These are phyloP conservation scores for Coemansia furcata DNA, from an alignment of 192 early-diverging fungal species.

Conservation along the genomic window DNA sequence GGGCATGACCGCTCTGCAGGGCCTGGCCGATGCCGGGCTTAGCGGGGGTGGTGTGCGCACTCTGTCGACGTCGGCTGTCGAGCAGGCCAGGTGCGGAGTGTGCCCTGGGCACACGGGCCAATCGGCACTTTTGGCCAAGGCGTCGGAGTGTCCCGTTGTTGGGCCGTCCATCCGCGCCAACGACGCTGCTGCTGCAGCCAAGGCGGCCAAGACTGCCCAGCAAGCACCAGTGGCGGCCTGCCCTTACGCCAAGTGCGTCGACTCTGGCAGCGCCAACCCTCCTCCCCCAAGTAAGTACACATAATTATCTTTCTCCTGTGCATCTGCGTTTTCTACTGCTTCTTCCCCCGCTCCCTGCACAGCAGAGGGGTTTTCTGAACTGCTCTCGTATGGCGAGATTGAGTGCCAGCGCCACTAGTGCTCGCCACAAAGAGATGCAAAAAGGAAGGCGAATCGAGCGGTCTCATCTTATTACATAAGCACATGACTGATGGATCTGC, in stretches of 20 bases:
- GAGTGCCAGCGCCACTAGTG: not conserved
- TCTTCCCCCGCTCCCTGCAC: not conserved
- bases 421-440: not conserved
- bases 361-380: constrained; percentile 2
- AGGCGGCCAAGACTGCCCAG: not conserved
- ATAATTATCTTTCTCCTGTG: not conserved
- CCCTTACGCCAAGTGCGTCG: constrained; percentile 36
- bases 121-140: constrained; percentile 54
- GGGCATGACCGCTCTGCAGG: constrained; percentile 42
- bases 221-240: constrained; percentile 19
- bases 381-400: not conserved
- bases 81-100: constrained; percentile 44
- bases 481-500: not conserved
- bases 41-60: constrained; percentile 17
- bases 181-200: constrained; percentile 21
- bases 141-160: constrained; percentile 49
- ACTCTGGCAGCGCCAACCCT: not conserved
- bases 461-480: not conserved
- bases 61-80: constrained; percentile 41
- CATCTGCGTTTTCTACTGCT: not conserved
- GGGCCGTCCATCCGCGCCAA: constrained; percentile 47
- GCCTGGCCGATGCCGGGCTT: constrained; percentile 15
- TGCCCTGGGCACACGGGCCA: constrained; percentile 52
- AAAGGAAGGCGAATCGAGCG: not conserved
- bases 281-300: constrained; percentile 30